Percentiles rank a stretch among this genome's conserved stretches.
These are phyloP conservation scores for Colletotrichum sp. DNA, from an alignment of 2,329 filamentous ascomycete genomes.

Conservation along the genomic window DNA sequence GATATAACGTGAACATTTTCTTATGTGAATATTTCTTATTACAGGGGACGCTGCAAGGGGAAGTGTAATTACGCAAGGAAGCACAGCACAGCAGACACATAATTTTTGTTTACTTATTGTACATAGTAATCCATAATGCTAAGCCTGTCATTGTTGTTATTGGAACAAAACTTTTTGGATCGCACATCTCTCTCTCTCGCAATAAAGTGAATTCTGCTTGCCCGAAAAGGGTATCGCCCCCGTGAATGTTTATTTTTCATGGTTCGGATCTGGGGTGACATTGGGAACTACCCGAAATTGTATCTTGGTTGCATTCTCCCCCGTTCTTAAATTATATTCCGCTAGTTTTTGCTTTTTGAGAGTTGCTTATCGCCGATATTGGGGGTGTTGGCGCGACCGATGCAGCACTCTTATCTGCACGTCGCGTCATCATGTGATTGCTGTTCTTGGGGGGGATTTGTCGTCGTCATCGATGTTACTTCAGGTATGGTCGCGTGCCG, in stretches of 20 bases:
- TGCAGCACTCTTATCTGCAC: background rate
- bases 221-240: background rate
- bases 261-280: background rate
- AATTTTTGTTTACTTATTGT: background rate
- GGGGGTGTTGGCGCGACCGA: background rate
- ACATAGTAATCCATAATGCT: background rate
- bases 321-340: background rate
- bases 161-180: background rate
- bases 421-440: background rate
- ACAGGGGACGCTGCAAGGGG: background rate
- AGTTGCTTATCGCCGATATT: background rate
- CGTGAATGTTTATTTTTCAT: background rate
- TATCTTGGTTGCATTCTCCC: background rate
- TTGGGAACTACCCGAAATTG: background rate
- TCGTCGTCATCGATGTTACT: background rate
- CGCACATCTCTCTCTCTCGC: background rate
- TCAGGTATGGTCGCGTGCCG: background rate
- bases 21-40: background rate
- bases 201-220: background rate
- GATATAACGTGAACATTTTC: background rate
- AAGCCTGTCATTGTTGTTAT: background rate
- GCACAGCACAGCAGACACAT: background rate
- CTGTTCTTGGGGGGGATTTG: accelerated
- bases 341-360: background rate
- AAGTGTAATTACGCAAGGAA: background rate